Evolutionary conservation across 176 grass and related monocot genomes (phyloP).

Genomic region (Ananas comosus): DNA sequence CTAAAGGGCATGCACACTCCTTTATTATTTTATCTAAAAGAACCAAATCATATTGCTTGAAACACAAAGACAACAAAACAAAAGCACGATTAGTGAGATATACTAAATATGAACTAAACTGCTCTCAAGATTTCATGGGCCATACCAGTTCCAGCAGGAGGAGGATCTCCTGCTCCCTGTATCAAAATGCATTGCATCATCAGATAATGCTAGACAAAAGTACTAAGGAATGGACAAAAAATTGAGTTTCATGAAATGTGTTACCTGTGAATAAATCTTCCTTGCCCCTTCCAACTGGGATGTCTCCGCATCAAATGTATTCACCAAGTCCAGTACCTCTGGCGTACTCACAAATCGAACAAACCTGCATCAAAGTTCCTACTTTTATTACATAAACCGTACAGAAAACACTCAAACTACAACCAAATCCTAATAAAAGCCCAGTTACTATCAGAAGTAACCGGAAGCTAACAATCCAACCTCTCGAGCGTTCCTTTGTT

Average conservation of each 20-base stretch:
- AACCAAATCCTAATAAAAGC: background rate
- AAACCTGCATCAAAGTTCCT: conserved; percentile 47
- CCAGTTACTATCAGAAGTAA: background rate
- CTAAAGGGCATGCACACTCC: background rate
- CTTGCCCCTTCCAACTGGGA: conserved; percentile 93
- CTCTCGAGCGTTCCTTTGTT: conserved; percentile 96
- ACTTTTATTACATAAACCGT: conserved; percentile 1
- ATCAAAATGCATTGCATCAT: conserved; percentile 11
- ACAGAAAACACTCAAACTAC: background rate
- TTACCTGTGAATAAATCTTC: conserved; percentile 73
- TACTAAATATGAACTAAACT: background rate
- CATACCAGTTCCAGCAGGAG: conserved; percentile 55
- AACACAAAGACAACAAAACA: background rate
- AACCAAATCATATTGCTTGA: too few species aligned
- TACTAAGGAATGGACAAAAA: background rate
- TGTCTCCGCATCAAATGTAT: conserved; percentile 80
- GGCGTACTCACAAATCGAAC: conserved; percentile 96
- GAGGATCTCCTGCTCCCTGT: conserved; percentile 56
- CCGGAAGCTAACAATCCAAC: conserved; percentile 12
- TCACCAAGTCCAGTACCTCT: conserved; percentile 78
- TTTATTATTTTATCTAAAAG: too few species aligned
- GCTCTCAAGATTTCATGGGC: background rate
- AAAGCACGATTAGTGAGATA: background rate
- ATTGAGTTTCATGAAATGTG: background rate
- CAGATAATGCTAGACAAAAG: conserved; percentile 15